Base-by-base conservation (phyloP, 306 rosid species). In the Oxytropis ochrocephala region DNA sequence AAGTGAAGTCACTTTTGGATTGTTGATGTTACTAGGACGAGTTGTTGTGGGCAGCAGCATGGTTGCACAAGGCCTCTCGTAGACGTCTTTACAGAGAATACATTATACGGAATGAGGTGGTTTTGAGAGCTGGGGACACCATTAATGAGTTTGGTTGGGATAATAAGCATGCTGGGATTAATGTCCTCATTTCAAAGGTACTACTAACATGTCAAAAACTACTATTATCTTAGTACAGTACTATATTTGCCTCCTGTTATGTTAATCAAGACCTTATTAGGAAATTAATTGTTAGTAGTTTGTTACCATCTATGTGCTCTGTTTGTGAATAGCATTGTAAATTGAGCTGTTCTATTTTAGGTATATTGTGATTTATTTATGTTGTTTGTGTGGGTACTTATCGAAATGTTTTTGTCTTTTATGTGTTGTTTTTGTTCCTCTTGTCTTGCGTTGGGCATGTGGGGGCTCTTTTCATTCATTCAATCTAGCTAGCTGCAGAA, bases 101-200 rank as follows among this genome's bases (percentile, higher is more conserved):
- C 79, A 94, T 91, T 47, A 91, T 89, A 61, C 82, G 21, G 78
- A 94, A 94, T 86, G 96, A 94, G 82, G 96, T 91, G 42, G 84
- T 91, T 16, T 51, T 94, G 67, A 80, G 97, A 60, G 97, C 99
- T 7, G 97, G 99, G 14, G 98, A 94, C 72, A 94, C 91, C 69
- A 94, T 94, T 70, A 90, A 90, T 78, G 97, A 94, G 85, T 94
- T 94, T 64, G 97, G 99, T 83, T 94, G 99, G 97, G 99, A 94
- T 82, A 94, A 94, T 90, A 94, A 94, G 87, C 99, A 94, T 82
- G 99, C 99, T 14, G 97, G 97, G 72, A 94, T 91, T 75, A 94
- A 94, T 79, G 82, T 94, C 46, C 97, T 94, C 69, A 67, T 94
- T 77, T 91, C 97, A 54, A 94, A 94, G 97, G 99, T 94, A 61